Conservation (phyloP, 305 asterid genomes). For the Withania somnifera region DNA sequence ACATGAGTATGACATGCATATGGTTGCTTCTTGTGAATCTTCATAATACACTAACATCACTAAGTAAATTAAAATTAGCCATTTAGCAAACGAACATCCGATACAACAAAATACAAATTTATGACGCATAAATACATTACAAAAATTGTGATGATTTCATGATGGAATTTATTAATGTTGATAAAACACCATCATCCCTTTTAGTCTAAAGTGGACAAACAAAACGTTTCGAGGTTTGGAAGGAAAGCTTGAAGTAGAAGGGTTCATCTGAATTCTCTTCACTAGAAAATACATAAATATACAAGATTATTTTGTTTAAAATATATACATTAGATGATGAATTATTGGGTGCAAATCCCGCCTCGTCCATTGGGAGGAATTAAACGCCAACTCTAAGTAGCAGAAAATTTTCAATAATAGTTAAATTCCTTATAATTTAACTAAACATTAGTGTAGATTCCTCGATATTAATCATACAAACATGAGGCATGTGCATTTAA, state of each 20-base stretch:
- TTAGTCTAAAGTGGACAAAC: not conserved
- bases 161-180: not conserved
- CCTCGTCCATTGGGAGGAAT: not conserved
- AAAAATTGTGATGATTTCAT: not conserved
- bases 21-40: not conserved
- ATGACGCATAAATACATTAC: not conserved
- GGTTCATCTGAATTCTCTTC: not conserved
- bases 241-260: no score
- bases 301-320: not conserved
- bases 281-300: not conserved
- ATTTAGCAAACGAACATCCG: not conserved
- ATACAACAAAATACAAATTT: not conserved
- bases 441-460: not conserved
- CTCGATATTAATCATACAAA: conserved; percentile 9
- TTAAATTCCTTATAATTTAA: not conserved
- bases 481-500: conserved; percentile 1
- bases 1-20: not conserved
- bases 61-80: not conserved
- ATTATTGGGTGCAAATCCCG: not conserved
- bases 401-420: not conserved
- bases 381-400: not conserved
- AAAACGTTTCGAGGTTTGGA: not conserved
- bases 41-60: not conserved
- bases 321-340: not conserved
- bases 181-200: not conserved